Base-by-base conservation (phyloP, 208 protist genomes). In the Leishmania martiniquensis region DNA sequence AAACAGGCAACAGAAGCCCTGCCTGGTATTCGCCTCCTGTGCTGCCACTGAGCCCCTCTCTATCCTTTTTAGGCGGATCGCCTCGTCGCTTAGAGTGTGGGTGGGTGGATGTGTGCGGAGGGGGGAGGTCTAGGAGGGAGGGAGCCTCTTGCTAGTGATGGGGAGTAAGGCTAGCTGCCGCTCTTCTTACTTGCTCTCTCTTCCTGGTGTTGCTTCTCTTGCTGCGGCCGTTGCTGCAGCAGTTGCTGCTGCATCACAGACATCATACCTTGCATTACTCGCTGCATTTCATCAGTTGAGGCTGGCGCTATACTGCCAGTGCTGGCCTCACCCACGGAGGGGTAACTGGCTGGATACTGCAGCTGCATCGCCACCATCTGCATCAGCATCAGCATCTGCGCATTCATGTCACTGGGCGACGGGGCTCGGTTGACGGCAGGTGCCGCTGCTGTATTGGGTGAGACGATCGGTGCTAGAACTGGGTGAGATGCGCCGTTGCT, bases 311-410 rank as follows among this genome's bases (percentile, higher is more conserved):
- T 51, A 29, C 62, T 10, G n/a, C 34, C 22, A 65, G 34, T 4
- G 44, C 32, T 68, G 20, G 65, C 66, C 51, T 20, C 54, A 29
- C 49, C 25, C 2, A 42, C n/a, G 15, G 72, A 69, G 29, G 62
- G 17, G 15, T 37, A 2, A 29, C 44, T 71, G 32, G 22, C 34
- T 67, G 73, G 68, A 70, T 81, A 74, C 42, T 72, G 62, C 72
- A 81, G 81, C 59, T 84, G 75, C 70, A 81, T 68, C 51, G 54
- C 34, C 69, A 79, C 57, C 83, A 90, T 83, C 65, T 83, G 65
- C 75, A 81, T 76, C 80, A 86, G 83, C 81, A 90, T 84, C n/a
- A 60, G 20, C 79, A 85, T 79, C 76, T 89, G 84, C 60, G 85
- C 49, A 57, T 87, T 66, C 68, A 47, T n/a, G 62, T 70, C 63